Conservation (phyloP, 1,139 yeast species). For the Magnusiomyces magnusii region DNA sequence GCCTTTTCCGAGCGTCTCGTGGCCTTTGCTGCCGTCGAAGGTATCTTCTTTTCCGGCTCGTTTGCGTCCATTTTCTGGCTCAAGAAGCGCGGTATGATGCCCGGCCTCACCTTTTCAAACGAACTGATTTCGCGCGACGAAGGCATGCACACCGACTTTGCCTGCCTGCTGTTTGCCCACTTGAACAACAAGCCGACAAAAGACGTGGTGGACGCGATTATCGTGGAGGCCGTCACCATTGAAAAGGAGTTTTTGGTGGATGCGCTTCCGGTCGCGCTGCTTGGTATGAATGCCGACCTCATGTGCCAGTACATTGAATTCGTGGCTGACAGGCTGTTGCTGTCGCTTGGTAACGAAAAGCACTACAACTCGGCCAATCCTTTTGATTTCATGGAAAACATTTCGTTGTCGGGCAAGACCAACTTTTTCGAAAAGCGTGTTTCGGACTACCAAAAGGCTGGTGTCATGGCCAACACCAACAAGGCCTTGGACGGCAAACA, state of each 20-base stretch:
- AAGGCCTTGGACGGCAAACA: slow-evolving; percentile 34
- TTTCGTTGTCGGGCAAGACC: slow-evolving; percentile 95
- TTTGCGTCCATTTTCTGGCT: slow-evolving; percentile 98
- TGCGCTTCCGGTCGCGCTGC: slow-evolving; percentile 81
- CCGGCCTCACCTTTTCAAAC: slow-evolving; percentile 94
- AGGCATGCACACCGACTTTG: slow-evolving; percentile 98
- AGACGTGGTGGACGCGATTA: slow-evolving; percentile 70
- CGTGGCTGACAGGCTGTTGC: slow-evolving; percentile 89
- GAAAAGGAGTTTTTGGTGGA: slow-evolving; percentile 93
- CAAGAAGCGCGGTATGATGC: slow-evolving; percentile 97
- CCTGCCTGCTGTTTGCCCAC: slow-evolving; percentile 90
- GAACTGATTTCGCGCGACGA: slow-evolving; percentile 97
- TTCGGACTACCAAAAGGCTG: slow-evolving; percentile 98
- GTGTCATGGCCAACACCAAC: slow-evolving; percentile 70
- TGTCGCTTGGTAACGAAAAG: slow-evolving; percentile 86
- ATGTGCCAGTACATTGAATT: slow-evolving; percentile 98
- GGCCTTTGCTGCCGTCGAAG: slow-evolving; percentile 99
- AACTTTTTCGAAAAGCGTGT: slow-evolving; percentile 99
- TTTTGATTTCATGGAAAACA: slow-evolving; percentile 98
- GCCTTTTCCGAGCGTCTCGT: slow-evolving; percentile 92
- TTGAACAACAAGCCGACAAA: slow-evolving; percentile 80
- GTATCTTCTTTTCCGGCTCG: slow-evolving; percentile 96
- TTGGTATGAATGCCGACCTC: slow-evolving; percentile 87
- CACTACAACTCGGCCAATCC: slow-evolving; percentile 85
- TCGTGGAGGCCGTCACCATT: slow-evolving; percentile 90